Base-by-base conservation (phyloP, 768 basidiomycete genomes). In the Termitomyces sp. region DNA sequence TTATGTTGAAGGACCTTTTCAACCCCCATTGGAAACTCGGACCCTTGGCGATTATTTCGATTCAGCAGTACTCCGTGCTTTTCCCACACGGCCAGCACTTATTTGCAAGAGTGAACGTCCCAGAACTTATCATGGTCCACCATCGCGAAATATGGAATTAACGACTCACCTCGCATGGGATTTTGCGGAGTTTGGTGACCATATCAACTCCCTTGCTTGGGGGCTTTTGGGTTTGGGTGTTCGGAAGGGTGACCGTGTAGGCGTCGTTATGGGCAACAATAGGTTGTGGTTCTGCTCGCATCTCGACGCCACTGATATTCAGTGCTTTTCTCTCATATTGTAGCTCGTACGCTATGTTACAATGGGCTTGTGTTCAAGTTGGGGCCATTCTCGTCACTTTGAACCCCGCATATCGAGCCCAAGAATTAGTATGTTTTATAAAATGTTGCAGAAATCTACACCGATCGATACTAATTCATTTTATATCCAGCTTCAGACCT, bases 311-410 rank as follows among this genome's bases (percentile, higher is more conserved):
- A 16, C 3, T 27, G 18, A 6, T 22, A 34, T 18, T 20, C 15
- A 58, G 18, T 16, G 12, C 6, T 48, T 39, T 31, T 44, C 4
- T 27, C 41, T 33, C 6, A 8, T 39, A 18, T 33, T 60, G 33
- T 61, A 92, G 91, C 66, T 77, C 89, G 18, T 94, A 94, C 68
- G 90, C 90, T 0, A 77, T 82, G 74, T 72, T 93, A 24, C 91
- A 94, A 65, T 93, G 90, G 91, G 91, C 91, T 3, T 89, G 88
- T 59, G 89, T 90, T n/a, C 84, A 82, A 52, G 79, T 92, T 58
- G 91, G 91, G n/a, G 91, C 89, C 13, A 84, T 93, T 55, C 72
- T 93, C 37, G 90, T 89, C 22, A 92, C 91, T 8, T 77, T 93
- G 48, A 94, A 94, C 63, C 92, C 91, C 3, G 89, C 91, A 0